Evolutionary conservation across 2,329 filamentous ascomycete genomes (phyloP), one percentile per base, ranked within the genome.

Genomic region (Sclerotinia minor): DNA sequence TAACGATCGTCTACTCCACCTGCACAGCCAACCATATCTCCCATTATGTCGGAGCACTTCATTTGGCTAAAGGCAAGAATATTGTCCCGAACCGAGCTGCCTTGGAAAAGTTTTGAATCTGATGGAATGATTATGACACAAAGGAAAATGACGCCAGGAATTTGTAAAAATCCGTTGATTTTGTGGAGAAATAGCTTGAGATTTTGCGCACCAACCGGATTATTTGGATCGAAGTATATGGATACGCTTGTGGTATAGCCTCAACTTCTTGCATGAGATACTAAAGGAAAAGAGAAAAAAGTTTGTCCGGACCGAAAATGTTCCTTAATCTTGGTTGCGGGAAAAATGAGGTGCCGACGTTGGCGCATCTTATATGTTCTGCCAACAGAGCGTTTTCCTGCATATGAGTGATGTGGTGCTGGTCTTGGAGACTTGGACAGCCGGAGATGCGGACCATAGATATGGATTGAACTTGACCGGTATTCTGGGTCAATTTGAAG

Each of bases 171-270:
- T 21, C 11, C 15, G 26, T 49, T 50, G 45, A 19, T 50, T 45
- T 61, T 38, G 45, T 61, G 59, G 59, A 50, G 45, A 61, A 61
- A 21, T 13, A 38, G n/a, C 29, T 41, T n/a, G 21, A 50, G 24
- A 41, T 65, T 53, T 65, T 65, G 63, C 64, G 64, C 64, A 44
- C 64, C 53, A 66, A 66, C 54, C 64, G 54, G 64, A 66, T 52
- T 38, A 50, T 59, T 47, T 53, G 26, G n/a, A 63, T n/a, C 44
- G 44, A 66, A 41, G 24, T 21, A 52, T 5, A 29, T 3, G 50
- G 32, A 50, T 47, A 63, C 45, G 47, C 59, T 63, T 63, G 59
- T 38, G 59, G 59, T 38, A 50, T 63, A 63, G 59, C 59, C 38
- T 50, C 45, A 50, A 17, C 8, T 41, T 24, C 45, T 41, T 50